Conservation (phyloP, 2,329 filamentous ascomycete species). For the Mycosphaerella sp. region DNA sequence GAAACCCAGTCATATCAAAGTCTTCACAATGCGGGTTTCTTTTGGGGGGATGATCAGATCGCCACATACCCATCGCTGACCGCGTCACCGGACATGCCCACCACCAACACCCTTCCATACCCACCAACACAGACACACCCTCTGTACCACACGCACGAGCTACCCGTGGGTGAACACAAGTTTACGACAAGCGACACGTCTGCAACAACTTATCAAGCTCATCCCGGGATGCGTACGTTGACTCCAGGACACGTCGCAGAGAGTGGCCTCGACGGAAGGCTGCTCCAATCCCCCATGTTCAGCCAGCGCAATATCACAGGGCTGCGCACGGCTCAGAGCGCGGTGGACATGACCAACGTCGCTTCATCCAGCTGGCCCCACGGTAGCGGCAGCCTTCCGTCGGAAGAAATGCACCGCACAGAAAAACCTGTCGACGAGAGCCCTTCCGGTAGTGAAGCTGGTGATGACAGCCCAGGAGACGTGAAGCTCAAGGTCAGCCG, state of each 20-base stretch:
- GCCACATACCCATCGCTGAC: background rate
- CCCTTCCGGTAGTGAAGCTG: background rate
- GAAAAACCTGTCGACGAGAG: background rate
- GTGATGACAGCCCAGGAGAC: background rate
- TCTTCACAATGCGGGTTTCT: background rate
- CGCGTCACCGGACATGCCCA: constrained; percentile 1
- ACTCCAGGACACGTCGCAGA: background rate
- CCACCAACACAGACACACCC: background rate
- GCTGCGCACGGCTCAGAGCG: constrained; percentile 1
- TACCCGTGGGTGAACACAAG: background rate
- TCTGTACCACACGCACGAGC: background rate
- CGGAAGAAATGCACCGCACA: background rate
- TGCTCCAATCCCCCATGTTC: background rate
- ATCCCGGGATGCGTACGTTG: background rate
- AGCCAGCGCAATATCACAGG: background rate
- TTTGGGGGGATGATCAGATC: background rate
- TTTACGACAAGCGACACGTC: background rate
- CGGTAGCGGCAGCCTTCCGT: background rate
- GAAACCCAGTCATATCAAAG: background rate
- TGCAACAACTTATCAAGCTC: background rate
- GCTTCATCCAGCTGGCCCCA: background rate
- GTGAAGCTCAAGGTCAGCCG: constrained; percentile 8
- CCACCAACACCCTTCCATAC: background rate
- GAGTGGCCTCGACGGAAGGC: background rate
- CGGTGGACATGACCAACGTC: background rate